Base-by-base conservation (phyloP, 2,329 filamentous ascomycete genomes). In the Fusarium heterosporum region DNA sequence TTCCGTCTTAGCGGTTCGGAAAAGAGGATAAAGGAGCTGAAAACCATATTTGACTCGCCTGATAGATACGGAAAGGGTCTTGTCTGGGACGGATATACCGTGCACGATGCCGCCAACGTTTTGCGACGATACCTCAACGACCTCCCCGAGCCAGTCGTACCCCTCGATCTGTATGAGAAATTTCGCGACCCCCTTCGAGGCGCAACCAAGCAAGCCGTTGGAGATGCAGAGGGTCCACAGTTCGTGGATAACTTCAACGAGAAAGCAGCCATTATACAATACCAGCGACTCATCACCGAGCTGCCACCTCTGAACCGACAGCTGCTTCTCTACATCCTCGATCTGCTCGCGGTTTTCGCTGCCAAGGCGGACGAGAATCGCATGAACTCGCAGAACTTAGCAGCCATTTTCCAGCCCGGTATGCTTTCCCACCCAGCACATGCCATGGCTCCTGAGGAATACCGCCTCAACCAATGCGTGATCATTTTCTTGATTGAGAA, bases 401-500 rank as follows among this genome's bases (percentile, higher is more conserved):
- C 96, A 11, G 95, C 96, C 56, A 99, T 99, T 74, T 99, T 99
- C 77, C 96, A 99, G 77, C 96, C 96, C 0, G 96, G 96, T 55
- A 92, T 99, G 81, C 85, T 99, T 14, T 97, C 94, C 3, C 96
- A 99, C 77, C 96, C 96, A 1, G 84, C 87, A 61, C 96, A 99
- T 77, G 94, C 97, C 74, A 98, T 99, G 95, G 90, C 93, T 1
- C 96, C 96, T 0, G 88, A 92, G 57, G 95, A 98, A 75, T 99
- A 99, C 77, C 90, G 93, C 30, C 83, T 99, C 8, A 98, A 96
- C 76, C 96, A 99, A 83, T 95, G 96, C 73, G 95, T 99, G 19
- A 86, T 99, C 66, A 97, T 99, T 49, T 99, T 99, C 78, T 82
- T 99, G 71, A 99, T 99, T 69, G 94, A 98, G 76, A 97, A 99